These are phyloP conservation scores for Lathyrus aphaca DNA, from an alignment of 306 rosid genomes.

Conservation along the genomic window DNA sequence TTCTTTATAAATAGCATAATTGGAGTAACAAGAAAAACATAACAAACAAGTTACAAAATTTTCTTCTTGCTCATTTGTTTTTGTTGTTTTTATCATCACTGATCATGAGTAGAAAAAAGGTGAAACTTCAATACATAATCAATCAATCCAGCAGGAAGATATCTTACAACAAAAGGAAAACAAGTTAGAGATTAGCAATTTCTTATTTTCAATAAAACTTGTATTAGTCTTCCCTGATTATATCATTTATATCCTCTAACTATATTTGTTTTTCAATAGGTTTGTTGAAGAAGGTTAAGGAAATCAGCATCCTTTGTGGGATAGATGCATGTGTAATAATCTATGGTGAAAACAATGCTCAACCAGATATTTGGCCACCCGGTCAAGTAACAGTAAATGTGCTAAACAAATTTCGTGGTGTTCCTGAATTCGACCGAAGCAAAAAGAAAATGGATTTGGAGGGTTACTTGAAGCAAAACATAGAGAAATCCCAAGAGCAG, in stretches of 20 bases:
- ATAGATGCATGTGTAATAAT: too few relatives aligned
- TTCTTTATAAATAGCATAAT: not conserved
- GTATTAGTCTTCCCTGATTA: not conserved
- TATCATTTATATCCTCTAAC: too few relatives aligned
- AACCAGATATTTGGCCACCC: too few relatives aligned
- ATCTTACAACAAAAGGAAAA: not conserved
- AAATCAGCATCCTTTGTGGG: too few relatives aligned
- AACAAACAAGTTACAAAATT: not conserved
- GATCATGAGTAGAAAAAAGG: not conserved
- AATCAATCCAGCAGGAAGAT: not conserved
- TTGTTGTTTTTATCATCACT: not conserved
- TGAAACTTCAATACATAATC: not conserved
- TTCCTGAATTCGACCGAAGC: conserved; percentile 6
- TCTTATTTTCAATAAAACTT: not conserved
- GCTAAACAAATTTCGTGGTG: not conserved
- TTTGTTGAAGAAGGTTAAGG: too few relatives aligned
- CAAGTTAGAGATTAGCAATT: not conserved
- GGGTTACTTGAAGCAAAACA: conserved; percentile 18
- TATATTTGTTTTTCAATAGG: too few relatives aligned
- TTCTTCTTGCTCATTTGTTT: not conserved
- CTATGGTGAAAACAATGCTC: too few relatives aligned
- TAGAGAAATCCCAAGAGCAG: conserved; percentile 25
- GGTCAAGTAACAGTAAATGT: not conserved
- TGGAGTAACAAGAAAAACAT: not conserved
- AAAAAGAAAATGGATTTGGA: conserved; percentile 37